Evolutionary conservation across 805 yeast genomes (phyloP), one percentile per base, ranked within the genome.

Genomic region (Metschnikowia continentalis): DNA sequence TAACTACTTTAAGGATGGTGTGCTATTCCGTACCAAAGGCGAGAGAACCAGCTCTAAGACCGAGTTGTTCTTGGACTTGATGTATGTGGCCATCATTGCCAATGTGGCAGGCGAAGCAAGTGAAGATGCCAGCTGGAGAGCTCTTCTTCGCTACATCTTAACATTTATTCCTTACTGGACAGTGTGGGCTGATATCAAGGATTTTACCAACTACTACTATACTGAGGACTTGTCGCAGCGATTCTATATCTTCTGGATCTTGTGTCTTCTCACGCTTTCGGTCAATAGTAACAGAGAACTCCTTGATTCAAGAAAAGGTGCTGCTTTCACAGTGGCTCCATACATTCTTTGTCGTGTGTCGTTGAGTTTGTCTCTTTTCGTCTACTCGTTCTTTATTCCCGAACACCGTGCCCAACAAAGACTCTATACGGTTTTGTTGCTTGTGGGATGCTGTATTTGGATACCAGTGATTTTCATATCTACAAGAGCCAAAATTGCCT

Each of bases 111-210:
- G 79, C 4, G 65, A 65, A 40, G 84, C 84, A 0, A 71, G 79
- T 4, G 79, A 76, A 50, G 62, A 76, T 15, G 81, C 83, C 32
- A 63, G 72, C 17, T 83, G 83, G 36, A 61, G 60, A 3, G 63
- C 81, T 0, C 63, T 83, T 23, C 63, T 76, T 36, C 72, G 72
- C 54, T 83, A 81, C 59, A 48, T 80, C 5, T 57, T 83, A 39
- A 61, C 81, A 2, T 83, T 82, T 50, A 46, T 78, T 17, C 86
- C 86, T 0, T 75, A 82, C n/a, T 84, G 82, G 80, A 76, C 75
- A 19, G 78, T 83, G 20, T 83, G 88, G 88, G 63, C 75, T n/a
- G 87, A 82, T 58, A 68, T 83, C 51, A 79, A 81, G 58, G 86
- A 82, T 51, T 74, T 82, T 57, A 80, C 81, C 75, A 81, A 83